Conservation (phyloP, 2,329 filamentous ascomycete genomes). For the Fonsecaea multimorphosa region DNA sequence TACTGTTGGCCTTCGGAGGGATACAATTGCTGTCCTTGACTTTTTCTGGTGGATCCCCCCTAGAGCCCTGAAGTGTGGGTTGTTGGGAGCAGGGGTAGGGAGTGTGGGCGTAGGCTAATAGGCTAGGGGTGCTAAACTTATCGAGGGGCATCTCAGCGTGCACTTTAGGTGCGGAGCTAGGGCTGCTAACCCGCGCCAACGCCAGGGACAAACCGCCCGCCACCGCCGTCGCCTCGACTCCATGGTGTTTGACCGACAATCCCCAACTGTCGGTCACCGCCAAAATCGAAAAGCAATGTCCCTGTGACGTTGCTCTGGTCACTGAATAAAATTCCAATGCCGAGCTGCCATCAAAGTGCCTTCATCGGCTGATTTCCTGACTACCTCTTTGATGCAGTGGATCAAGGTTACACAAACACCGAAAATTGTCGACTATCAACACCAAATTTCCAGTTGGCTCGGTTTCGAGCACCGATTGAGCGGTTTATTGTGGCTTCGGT, state of each 20-base stretch:
- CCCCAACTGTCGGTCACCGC: slow-evolving; percentile 24
- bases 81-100: slow-evolving; percentile 34
- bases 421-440: neutral
- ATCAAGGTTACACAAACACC: slow-evolving; percentile 12
- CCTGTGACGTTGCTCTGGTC: slow-evolving; percentile 19
- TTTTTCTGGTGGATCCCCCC: slow-evolving; percentile 25
- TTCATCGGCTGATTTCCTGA: neutral
- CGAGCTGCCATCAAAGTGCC: neutral
- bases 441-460: slow-evolving; percentile 5
- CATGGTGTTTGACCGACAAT: slow-evolving; percentile 23
- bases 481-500: slow-evolving; percentile 12
- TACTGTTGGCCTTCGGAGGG: slow-evolving; percentile 33
- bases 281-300: slow-evolving; percentile 3
- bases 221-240: slow-evolving; percentile 2
- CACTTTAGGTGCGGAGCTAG: slow-evolving; percentile 12
- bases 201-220: slow-evolving; percentile 29
- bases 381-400: neutral
- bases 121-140: slow-evolving; percentile 33
- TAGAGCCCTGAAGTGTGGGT: slow-evolving; percentile 11
- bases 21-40: slow-evolving; percentile 24
- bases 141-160: slow-evolving; percentile 22
- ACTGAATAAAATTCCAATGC: neutral
- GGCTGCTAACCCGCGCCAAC: slow-evolving; percentile 21
- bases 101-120: neutral
- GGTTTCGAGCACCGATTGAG: slow-evolving; percentile 8